Conservation (phyloP, 1,284 basidiomycete genomes). For the Termitomyces sp. region DNA sequence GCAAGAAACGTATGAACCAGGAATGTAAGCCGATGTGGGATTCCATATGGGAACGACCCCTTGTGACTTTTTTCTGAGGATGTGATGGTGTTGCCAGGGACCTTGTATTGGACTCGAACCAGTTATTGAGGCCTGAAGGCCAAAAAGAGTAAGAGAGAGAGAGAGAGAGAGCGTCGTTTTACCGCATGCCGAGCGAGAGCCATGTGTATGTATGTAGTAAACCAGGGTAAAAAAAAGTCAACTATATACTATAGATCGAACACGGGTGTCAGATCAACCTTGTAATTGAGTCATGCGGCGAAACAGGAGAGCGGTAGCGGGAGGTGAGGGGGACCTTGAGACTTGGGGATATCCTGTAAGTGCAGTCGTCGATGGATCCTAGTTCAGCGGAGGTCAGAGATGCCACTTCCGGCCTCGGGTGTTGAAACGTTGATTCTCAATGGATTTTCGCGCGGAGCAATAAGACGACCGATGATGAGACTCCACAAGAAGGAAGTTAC, state of each 20-base stretch:
- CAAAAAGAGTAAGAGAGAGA: background rate
- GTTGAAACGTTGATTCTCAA: background rate
- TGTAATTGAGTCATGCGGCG: background rate
- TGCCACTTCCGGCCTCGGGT: slow-evolving; percentile 1
- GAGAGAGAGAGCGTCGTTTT: background rate
- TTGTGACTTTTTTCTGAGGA: background rate
- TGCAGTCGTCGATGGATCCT: slow-evolving; percentile 2
- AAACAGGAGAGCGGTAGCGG: slow-evolving; percentile 1
- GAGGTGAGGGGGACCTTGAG: background rate
- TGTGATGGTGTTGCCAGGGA: background rate
- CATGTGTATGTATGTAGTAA: background rate
- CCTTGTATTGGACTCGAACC: background rate
- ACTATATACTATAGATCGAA: too few species aligned
- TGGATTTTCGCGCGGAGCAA: background rate
- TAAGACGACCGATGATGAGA: background rate
- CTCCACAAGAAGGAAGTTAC: slow-evolving; percentile 1
- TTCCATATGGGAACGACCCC: background rate
- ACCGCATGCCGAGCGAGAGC: background rate
- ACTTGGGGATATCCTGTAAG: background rate
- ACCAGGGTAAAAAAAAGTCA: background rate
- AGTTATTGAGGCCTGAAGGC: background rate
- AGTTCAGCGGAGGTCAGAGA: slow-evolving; percentile 9
- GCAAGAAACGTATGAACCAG: slow-evolving; percentile 3
- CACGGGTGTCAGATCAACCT: background rate
- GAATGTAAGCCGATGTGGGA: background rate